phyloP scores from a whole-genome alignment of 345 rosid genomes.

The Dipteronia sinensis region DNA sequence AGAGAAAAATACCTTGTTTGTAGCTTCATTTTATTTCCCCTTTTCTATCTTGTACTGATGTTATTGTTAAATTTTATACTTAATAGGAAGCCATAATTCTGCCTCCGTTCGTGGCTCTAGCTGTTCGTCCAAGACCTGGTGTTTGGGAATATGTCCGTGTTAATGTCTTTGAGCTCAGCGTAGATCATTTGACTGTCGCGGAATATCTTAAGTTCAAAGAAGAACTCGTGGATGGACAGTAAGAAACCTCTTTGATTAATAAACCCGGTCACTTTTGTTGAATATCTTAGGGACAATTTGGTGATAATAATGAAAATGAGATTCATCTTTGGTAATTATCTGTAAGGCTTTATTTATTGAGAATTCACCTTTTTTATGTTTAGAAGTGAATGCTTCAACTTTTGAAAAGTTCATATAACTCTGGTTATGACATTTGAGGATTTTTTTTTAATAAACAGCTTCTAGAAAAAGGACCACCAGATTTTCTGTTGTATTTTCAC shows the following conservation, averaged over 20 bases:
- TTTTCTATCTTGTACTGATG: background rate
- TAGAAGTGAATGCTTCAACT: background rate
- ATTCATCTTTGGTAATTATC: background rate
- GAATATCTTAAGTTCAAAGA: slow-evolving; percentile 41
- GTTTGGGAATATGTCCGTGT: slow-evolving; percentile 40
- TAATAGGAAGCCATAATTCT: slow-evolving; percentile 34
- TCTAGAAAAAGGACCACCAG: background rate
- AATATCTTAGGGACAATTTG: background rate
- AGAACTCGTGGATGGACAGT: slow-evolving; percentile 38
- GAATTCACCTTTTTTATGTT: background rate
- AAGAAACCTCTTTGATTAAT: slow-evolving; percentile 11
- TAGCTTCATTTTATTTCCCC: background rate
- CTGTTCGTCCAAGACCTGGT: slow-evolving; percentile 40
- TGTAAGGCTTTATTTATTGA: background rate
- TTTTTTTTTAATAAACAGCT: slow-evolving; percentile 6
- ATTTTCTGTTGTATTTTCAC: background rate
- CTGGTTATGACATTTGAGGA: no score
- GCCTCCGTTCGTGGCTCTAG: slow-evolving; percentile 41
- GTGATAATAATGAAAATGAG: background rate
- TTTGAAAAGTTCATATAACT: no score
- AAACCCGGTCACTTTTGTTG: background rate
- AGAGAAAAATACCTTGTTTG: background rate
- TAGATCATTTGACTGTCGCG: slow-evolving; percentile 32
- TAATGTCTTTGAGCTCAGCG: slow-evolving; percentile 32
- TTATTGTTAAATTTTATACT: background rate